These are phyloP conservation scores for Salix purpurea DNA, from an alignment of 345 rosid species.

Conservation along the genomic window DNA sequence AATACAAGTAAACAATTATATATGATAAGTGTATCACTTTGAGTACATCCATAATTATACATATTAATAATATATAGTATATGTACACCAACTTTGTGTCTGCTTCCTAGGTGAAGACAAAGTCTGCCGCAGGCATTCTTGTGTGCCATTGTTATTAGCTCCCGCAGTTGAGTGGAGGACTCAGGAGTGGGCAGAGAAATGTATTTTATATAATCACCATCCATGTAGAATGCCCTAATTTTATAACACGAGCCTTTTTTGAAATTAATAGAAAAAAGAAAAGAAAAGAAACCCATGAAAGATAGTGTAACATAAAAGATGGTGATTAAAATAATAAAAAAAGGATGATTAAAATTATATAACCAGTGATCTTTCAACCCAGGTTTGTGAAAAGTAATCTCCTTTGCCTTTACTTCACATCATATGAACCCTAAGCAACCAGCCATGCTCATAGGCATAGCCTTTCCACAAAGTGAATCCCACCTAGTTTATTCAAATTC, in stretches of 20 bases:
- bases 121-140: not conserved
- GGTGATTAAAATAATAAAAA: not conserved
- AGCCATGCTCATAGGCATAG: not conserved
- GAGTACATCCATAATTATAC: not conserved
- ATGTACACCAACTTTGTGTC: not conserved
- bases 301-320: too few relatives aligned
- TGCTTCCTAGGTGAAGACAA: conserved; percentile 14
- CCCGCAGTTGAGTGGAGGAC: conserved; percentile 8
- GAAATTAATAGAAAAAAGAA: not conserved
- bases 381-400: conserved; percentile 1
- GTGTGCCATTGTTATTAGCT: not conserved
- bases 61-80: not conserved
- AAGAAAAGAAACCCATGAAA: not conserved
- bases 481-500: not conserved
- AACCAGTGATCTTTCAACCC: not conserved
- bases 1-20: too few relatives aligned
- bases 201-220: not conserved
- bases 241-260: not conserved
- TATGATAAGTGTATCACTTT: not conserved
- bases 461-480: conserved; percentile 5
- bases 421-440: conserved; percentile 10
- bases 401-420: not conserved
- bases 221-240: not conserved
- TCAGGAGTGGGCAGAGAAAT: not conserved
- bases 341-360: not conserved